These are phyloP conservation scores for Eudorina sp. DNA, from an alignment of 139 green algal genomes.

Conservation along the genomic window DNA sequence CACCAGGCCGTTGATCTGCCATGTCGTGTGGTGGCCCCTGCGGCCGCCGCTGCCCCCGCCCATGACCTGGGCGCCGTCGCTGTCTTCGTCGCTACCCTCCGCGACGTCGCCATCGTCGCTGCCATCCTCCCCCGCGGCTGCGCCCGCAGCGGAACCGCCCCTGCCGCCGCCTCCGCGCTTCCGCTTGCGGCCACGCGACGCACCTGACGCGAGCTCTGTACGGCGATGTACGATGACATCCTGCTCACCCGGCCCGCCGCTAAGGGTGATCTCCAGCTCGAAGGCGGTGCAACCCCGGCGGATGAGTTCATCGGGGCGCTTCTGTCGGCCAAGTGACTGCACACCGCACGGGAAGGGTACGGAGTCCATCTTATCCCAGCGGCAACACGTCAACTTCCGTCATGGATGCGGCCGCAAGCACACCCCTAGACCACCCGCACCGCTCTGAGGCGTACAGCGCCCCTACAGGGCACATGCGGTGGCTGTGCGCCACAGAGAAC, in stretches of 20 bases:
- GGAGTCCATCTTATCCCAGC: too few relatives aligned
- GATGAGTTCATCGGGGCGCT: constrained; percentile 74
- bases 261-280: constrained; percentile 79
- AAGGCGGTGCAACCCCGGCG: constrained; percentile 70
- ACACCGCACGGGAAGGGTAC: neutral
- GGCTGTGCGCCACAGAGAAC: too few relatives aligned
- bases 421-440: too few relatives aligned
- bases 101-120: neutral
- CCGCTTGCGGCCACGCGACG: neutral
- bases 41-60: neutral
- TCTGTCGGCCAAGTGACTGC: constrained; percentile 79
- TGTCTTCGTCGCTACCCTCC: neutral
- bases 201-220: constrained; percentile 5
- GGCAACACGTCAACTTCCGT: too few relatives aligned
- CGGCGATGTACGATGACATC: constrained; percentile 60
- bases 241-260: constrained; percentile 39
- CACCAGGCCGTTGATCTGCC: neutral
- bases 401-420: too few relatives aligned
- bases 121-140: neutral
- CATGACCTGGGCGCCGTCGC: neutral
- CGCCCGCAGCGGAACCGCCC: neutral
- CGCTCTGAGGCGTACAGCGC: too few relatives aligned
- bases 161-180: neutral
- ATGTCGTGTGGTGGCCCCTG: neutral
- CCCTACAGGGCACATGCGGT: too few relatives aligned